These are phyloP conservation scores for Pichia nanzhaoensis DNA, from an alignment of 805 yeast genomes.

Conservation along the genomic window DNA sequence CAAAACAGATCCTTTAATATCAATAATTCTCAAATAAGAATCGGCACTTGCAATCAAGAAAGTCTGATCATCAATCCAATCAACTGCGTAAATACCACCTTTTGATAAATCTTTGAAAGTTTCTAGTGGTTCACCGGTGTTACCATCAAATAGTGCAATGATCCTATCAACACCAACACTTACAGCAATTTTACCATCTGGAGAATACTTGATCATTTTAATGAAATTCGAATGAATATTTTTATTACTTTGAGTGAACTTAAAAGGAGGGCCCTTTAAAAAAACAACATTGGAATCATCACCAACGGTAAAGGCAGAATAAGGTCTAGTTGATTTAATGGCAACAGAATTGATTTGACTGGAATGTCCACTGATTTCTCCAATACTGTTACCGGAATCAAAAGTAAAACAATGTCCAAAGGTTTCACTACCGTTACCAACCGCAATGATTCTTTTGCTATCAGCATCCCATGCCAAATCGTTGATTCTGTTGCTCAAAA, in stretches of 20 bases:
- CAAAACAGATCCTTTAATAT: conserved; percentile 37
- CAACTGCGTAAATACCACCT: conserved; percentile 75
- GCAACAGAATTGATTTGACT: conserved; percentile 77
- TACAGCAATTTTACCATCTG: conserved; percentile 67
- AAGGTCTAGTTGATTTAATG: conserved; percentile 81
- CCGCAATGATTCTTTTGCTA: conserved; percentile 78
- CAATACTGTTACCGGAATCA: conserved; percentile 96
- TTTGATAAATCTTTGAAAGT: conserved; percentile 48
- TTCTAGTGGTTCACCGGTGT: conserved; percentile 66
- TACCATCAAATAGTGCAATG: conserved; percentile 78
- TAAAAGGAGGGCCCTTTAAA: conserved; percentile 90
- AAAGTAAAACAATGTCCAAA: conserved; percentile 89
- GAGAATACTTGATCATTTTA: conserved; percentile 75
- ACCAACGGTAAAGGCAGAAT: conserved; percentile 86
- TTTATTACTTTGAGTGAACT: conserved; percentile 66
- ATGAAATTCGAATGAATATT: conserved; percentile 73
- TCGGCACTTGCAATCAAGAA: conserved; percentile 87
- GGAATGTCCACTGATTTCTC: conserved; percentile 91
- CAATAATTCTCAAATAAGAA: conserved; percentile 62
- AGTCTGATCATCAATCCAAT: conserved; percentile 56
- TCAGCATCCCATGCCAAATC: conserved; percentile 93
- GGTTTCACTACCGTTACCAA: conserved; percentile 87
- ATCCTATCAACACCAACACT: conserved; percentile 83
- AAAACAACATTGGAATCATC: conserved; percentile 85
- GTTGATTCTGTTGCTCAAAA: conserved; percentile 73